Base-by-base conservation (phyloP, 495 filamentous ascomycete species). In the Podospora didyma region DNA sequence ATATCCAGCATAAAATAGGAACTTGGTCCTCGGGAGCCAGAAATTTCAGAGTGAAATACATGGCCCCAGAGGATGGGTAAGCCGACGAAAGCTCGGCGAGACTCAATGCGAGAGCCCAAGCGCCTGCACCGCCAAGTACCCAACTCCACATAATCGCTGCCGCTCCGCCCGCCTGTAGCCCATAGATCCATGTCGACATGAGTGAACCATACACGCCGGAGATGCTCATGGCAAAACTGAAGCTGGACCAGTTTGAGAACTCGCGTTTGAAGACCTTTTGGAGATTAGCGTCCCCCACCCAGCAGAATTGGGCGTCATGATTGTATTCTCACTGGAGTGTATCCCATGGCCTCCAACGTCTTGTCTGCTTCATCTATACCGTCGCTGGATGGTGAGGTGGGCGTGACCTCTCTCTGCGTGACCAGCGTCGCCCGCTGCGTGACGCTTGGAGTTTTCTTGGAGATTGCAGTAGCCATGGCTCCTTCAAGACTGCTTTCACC, bases 211-310 rank as follows among this genome's bases (percentile, higher is more conserved):
- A 86, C 12, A 86, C 70, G 19, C 83, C 83, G 42, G 73, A 78
- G 61, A 87, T 83, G 61, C 75, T 79, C 68, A 87, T 77, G 31
- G 84, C 83, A 56, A 86, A 86, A 19, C 82, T 86, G 71, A 86
- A 82, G 57, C 76, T 79, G 2, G 83, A 81, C 47, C 84, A 75
- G 49, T 76, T 80, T 21, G 80, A 80, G 63, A 87, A 87, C 58
- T 87, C 81, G 51, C 83, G 73, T 69, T 84, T 84, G 72, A 85
- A 85, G 24, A 86, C 82, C 68, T 72, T n/a, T 14, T 3, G 0
- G 31, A n/a, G 23, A 41, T 21, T 10, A 45, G 19, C 24, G 41
- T 21, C 14, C 7, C 24, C 23, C 12, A 9, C 39, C 17, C n/a
- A 22, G 31, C 2, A 21, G 41, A 24, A 41, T 20, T 5, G 14